Conservation (phyloP, 352 stramenopile species). For the Globisporangium mamillatum region DNA sequence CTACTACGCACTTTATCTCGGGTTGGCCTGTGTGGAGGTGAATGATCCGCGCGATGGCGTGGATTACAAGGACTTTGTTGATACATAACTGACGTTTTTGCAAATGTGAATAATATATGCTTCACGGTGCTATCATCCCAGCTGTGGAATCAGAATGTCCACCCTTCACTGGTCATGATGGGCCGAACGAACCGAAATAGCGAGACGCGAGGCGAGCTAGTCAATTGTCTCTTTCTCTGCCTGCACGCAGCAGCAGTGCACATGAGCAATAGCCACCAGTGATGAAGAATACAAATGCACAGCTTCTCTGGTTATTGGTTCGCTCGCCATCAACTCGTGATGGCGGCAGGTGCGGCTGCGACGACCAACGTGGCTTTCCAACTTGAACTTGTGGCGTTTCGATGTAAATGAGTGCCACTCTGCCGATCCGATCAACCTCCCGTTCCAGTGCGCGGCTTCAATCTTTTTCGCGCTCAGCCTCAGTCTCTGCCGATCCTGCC, state of each 20-base stretch:
- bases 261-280: neutral
- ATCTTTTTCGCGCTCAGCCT: neutral
- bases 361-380: neutral
- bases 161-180: neutral
- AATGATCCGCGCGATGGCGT: too few species aligned
- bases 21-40: too few species aligned
- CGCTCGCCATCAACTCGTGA: neutral
- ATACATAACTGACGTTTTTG: too few species aligned
- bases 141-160: neutral
- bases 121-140: too few species aligned
- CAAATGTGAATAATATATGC: too few species aligned
- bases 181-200: neutral
- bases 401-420: neutral
- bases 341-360: neutral
- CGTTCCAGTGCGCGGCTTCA: neutral
- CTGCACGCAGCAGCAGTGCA: too few species aligned
- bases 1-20: too few species aligned
- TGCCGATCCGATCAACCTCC: neutral
- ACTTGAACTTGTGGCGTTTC: slow-evolving; percentile 2
- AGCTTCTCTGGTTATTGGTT: neutral
- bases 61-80: too few species aligned
- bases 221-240: too few species aligned
- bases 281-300: too few species aligned
- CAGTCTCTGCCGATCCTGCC: too few species aligned
- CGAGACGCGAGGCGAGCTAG: neutral